These are phyloP conservation scores for Mrakia blollopis DNA, from an alignment of 768 basidiomycete species.

Conservation along the genomic window DNA sequence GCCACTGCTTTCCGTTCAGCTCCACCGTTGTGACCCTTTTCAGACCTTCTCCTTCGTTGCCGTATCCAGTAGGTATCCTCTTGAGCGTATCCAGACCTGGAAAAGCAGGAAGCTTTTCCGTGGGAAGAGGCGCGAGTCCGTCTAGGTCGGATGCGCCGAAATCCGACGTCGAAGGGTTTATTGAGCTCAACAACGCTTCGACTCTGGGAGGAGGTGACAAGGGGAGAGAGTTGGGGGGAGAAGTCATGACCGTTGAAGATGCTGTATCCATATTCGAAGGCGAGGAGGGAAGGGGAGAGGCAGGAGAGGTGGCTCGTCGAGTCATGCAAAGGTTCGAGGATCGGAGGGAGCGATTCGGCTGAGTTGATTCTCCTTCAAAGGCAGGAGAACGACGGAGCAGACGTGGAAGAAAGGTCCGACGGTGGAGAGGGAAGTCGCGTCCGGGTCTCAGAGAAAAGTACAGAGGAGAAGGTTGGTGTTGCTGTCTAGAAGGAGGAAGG, in stretches of 20 bases:
- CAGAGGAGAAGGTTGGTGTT: neutral
- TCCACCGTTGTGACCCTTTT: slow-evolving; percentile 7
- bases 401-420: neutral
- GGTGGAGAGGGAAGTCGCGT: too few relatives aligned
- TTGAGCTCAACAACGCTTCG: neutral
- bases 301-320: neutral
- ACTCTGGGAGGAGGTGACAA: neutral
- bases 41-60: neutral
- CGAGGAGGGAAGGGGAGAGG: neutral
- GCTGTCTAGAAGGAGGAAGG: neutral
- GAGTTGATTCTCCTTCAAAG: neutral
- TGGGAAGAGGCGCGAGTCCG: neutral
- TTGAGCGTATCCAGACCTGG: neutral
- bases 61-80: neutral
- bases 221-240: neutral
- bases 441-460: neutral
- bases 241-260: too few relatives aligned
- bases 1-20: slow-evolving; percentile 7
- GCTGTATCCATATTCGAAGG: neutral
- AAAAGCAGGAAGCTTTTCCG: neutral
- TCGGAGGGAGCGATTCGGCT: neutral
- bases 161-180: neutral
- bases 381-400: neutral
- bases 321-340: neutral
- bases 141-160: neutral